Conservation (phyloP, 2,329 filamentous ascomycete genomes). For the Helminthosporium solani region DNA sequence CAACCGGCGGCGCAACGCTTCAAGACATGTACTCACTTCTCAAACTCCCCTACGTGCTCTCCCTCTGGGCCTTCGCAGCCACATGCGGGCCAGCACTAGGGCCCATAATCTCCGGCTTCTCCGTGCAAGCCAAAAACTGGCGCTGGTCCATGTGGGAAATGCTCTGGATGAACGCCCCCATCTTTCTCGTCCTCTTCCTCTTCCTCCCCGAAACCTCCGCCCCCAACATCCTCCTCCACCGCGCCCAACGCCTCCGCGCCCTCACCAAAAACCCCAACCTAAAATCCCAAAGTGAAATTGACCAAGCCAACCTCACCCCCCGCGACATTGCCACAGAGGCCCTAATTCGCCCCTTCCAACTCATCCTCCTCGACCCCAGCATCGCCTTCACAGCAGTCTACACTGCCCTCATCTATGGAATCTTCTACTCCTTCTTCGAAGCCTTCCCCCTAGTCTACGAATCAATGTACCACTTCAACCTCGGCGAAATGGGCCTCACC, state of each 20-base stretch:
- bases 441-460: slow-evolving; percentile 68
- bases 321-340: slow-evolving; percentile 52
- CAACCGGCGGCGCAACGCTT: slow-evolving; percentile 42
- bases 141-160: slow-evolving; percentile 87
- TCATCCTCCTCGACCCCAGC: slow-evolving; percentile 80
- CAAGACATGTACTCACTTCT: slow-evolving; percentile 45
- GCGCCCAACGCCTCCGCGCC: slow-evolving; percentile 71
- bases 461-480: slow-evolving; percentile 72
- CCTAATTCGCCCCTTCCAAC: slow-evolving; percentile 74
- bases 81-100: slow-evolving; percentile 64
- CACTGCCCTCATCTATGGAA: slow-evolving; percentile 76
- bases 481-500: slow-evolving; percentile 75
- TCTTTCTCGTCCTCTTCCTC: slow-evolving; percentile 77
- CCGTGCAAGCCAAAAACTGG: slow-evolving; percentile 71
- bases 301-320: slow-evolving; percentile 50
- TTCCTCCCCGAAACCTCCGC: slow-evolving; percentile 87
- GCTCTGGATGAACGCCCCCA: slow-evolving; percentile 69
- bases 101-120: slow-evolving; percentile 70
- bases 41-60: slow-evolving; percentile 48
- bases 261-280: slow-evolving; percentile 64
- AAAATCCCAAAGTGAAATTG: slow-evolving; percentile 77
- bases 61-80: slow-evolving; percentile 48
- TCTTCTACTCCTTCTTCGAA: slow-evolving; percentile 75
- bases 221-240: slow-evolving; percentile 69
- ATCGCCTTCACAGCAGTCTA: slow-evolving; percentile 81